Conservation (phyloP, 2,329 filamentous ascomycete genomes). For the Hymenoscyphus occultus region DNA sequence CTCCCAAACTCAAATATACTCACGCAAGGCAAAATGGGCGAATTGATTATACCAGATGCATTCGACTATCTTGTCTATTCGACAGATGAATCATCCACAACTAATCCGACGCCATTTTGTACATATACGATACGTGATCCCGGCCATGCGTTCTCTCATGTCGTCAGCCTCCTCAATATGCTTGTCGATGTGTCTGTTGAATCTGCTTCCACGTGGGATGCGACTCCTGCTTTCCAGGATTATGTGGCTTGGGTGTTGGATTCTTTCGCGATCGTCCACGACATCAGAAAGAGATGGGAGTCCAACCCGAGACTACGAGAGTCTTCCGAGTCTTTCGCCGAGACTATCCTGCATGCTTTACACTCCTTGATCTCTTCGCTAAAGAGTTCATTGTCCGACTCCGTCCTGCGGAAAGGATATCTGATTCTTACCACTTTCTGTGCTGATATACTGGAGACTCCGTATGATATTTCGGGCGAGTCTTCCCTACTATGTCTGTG, state of each 20-base stretch:
- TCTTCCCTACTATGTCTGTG: conserved; percentile 21
- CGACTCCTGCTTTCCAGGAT: conserved; percentile 34
- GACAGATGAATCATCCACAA: conserved; percentile 9
- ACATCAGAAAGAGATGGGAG: conserved; percentile 26
- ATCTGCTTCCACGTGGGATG: conserved; percentile 27
- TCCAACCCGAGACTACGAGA: conserved; percentile 17
- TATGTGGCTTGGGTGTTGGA: conserved; percentile 36
- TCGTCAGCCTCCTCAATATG: conserved; percentile 30
- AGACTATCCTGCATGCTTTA: conserved; percentile 23
- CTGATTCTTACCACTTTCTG: conserved; percentile 30
- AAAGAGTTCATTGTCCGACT: conserved; percentile 18
- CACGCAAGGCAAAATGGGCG: conserved; percentile 12
- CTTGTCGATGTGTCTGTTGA: conserved; percentile 31
- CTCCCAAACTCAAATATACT: conserved; percentile 25
- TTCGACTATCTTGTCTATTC: conserved; percentile 19
- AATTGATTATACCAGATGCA: conserved; percentile 27
- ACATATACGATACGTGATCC: conserved; percentile 30
- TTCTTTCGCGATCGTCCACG: conserved; percentile 27
- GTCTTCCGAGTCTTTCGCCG: conserved; percentile 14
- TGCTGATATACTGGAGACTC: conserved; percentile 27
- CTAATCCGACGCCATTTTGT: conserved; percentile 16
- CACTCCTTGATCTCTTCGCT: conserved; percentile 27
- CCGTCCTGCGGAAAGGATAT: conserved; percentile 35
- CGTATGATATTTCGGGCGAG: conserved; percentile 19
- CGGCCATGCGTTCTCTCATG: conserved; percentile 30